Conservation (phyloP, 129 eudicot species). For the Flaveria brownii region DNA sequence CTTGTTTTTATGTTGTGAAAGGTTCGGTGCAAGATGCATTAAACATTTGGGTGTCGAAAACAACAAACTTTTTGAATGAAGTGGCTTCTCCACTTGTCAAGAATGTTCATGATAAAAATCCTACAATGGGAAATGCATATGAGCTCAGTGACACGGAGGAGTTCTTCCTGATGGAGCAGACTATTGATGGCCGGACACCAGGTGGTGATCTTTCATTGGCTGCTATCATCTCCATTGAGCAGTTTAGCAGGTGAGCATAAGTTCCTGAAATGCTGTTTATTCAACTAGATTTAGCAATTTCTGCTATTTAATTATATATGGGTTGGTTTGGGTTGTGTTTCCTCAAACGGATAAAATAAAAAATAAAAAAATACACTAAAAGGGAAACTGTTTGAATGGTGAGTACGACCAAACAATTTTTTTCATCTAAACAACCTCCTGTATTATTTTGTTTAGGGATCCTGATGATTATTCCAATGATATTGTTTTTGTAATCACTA, state of each 20-base stretch:
- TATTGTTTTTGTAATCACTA: neutral
- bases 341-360: neutral
- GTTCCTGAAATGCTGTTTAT: slow-evolving; percentile 14
- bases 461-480: neutral
- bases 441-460: neutral
- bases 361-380: neutral
- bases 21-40: slow-evolving; percentile 79
- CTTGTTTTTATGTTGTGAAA: slow-evolving; percentile 35
- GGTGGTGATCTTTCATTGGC: slow-evolving; percentile 78
- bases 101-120: slow-evolving; percentile 42
- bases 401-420: neutral
- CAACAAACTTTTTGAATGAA: slow-evolving; percentile 73
- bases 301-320: neutral
- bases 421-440: neutral
- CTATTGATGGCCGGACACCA: slow-evolving; percentile 65
- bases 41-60: slow-evolving; percentile 74
- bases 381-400: neutral
- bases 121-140: slow-evolving; percentile 36
- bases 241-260: slow-evolving; percentile 77
- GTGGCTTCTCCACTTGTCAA: slow-evolving; percentile 83
- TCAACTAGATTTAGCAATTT: neutral
- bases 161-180: slow-evolving; percentile 71
- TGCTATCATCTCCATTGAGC: slow-evolving; percentile 90
- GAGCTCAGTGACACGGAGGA: slow-evolving; percentile 66
- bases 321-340: slow-evolving; percentile 10